Base-by-base conservation (phyloP, 2,329 filamentous ascomycete species). In the Lachnellula subtilissima region DNA sequence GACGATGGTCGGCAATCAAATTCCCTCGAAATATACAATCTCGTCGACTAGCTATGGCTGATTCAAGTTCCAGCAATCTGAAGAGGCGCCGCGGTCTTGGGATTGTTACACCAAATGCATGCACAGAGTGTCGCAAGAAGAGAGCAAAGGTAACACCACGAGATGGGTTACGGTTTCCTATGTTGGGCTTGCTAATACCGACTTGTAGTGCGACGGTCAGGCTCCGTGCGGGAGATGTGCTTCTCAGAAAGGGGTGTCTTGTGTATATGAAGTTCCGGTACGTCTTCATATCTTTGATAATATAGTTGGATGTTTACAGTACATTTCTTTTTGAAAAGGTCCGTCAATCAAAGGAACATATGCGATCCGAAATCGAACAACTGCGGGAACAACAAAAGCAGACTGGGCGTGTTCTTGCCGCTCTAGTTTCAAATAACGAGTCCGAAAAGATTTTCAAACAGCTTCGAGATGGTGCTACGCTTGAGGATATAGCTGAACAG, bases 301-400 rank as follows among this genome's bases (percentile, higher is more conserved):
- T 7, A 48, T 12, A 5, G 12, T 32, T 15, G 6, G 4, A 28
- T 22, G 22, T 25, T 28, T 7, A 28, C 14, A 15, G 4, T 46
- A 32, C 28, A n/a, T n/a, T 19, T 14, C 2, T 22, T 12, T 14
- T 12, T 11, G 4, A 32, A 32, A 22, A 48, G 45, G 45, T 48
- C 5, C 81, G 83, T 46, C 82, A 85, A 61, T 85, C 82, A 11
- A 86, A 86, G 59, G 83, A 85, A 58, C 77, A 78, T 52, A 75
- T 86, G 5, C 78, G 83, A 46, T 73, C 72, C 64, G 83, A 86
- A 64, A 83, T 86, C 57, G 83, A 86, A 52, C 71, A 70, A 25
- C 70, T 86, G 37, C 79, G 79, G 48, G 74, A 74, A 15, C 77
- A 79, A 43, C 79, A 84, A 64, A 77, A 75, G 22, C 77, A 77